Percentiles rank a stretch among this genome's conserved stretches.
Evolutionary conservation across 1,139 yeast genomes (phyloP).

Genomic region (Geotrichum restrictum): DNA sequence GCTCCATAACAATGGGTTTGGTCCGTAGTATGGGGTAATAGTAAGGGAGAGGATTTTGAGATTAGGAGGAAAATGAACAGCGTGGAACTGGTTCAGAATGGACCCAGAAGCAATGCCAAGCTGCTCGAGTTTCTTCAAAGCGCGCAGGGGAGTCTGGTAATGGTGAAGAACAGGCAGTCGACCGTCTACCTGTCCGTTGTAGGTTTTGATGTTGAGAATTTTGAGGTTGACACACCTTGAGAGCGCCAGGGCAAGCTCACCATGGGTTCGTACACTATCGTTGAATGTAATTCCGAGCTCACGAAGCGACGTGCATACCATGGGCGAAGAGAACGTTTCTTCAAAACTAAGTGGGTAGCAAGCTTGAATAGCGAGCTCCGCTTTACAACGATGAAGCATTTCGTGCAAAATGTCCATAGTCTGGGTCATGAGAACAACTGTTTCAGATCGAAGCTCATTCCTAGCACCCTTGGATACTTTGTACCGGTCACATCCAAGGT

Average conservation of each 20-base stretch:
- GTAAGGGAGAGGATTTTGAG: constrained; percentile 18
- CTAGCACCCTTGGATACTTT: constrained; percentile 20
- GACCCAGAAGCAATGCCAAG: constrained; percentile 20
- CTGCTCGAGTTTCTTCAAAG: constrained; percentile 17
- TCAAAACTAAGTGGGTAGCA: constrained; percentile 20
- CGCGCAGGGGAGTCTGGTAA: constrained; percentile 19
- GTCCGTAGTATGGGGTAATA: constrained; percentile 19
- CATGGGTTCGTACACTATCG: constrained; percentile 19
- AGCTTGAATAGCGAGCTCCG: constrained; percentile 19
- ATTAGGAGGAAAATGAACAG: constrained; percentile 19
- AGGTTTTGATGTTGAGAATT: constrained; percentile 21
- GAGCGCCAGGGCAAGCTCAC: constrained; percentile 18
- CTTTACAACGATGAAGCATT: constrained; percentile 18
- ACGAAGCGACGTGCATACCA: constrained; percentile 16
- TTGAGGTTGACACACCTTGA: constrained; percentile 17
- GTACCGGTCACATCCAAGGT: constrained; percentile 20
- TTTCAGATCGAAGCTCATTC: constrained; percentile 8
- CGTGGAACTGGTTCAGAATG: constrained; percentile 18
- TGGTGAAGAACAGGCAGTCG: constrained; percentile 20
- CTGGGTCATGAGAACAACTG: constrained; percentile 17
- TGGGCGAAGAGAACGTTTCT: constrained; percentile 17
- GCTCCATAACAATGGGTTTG: constrained; percentile 18
- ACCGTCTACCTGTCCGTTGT: constrained; percentile 17
- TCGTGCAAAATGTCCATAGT: constrained; percentile 19
- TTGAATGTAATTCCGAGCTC: constrained; percentile 20